Conservation (phyloP, 345 rosid species). For the Erodium maritimum region DNA sequence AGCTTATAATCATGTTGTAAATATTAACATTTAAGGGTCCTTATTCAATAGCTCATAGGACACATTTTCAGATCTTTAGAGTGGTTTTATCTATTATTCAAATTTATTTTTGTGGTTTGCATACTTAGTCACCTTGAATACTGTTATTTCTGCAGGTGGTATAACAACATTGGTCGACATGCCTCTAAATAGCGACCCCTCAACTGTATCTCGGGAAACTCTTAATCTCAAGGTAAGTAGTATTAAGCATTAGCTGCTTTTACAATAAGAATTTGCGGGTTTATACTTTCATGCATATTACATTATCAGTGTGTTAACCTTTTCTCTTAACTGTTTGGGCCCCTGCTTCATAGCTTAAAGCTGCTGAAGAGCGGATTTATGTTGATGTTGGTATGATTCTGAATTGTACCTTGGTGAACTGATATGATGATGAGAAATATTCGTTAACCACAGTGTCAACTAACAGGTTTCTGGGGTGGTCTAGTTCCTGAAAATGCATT, state of each 20-base stretch:
- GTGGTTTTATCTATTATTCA: too few relatives aligned
- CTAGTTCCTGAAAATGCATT: slow-evolving; percentile 88
- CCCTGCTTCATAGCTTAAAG: slow-evolving; percentile 39
- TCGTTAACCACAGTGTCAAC: slow-evolving; percentile 1
- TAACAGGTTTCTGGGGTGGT: slow-evolving; percentile 96
- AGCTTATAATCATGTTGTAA: too few relatives aligned
- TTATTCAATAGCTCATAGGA: background rate
- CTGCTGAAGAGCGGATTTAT: slow-evolving; percentile 60
- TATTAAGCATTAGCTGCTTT: background rate
- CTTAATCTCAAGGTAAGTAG: slow-evolving; percentile 62
- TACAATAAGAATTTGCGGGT: background rate
- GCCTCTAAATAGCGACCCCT: slow-evolving; percentile 79
- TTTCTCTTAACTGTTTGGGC: slow-evolving; percentile 8
- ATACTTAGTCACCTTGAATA: slow-evolving; percentile 1
- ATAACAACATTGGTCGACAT: slow-evolving; percentile 80
- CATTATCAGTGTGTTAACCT: background rate
- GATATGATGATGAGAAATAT: slow-evolving; percentile 4
- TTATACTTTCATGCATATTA: slow-evolving; percentile 3
- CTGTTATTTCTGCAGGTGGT: slow-evolving; percentile 45
- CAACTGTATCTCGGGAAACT: slow-evolving; percentile 70
- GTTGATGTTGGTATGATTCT: slow-evolving; percentile 72
- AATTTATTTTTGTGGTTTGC: too few relatives aligned
- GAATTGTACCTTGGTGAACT: slow-evolving; percentile 10
- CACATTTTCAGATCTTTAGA: too few relatives aligned
- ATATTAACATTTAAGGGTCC: background rate